phyloP scores from a whole-genome alignment of 2,329 filamentous ascomycete species.

The Colletotrichum costaricense region DNA sequence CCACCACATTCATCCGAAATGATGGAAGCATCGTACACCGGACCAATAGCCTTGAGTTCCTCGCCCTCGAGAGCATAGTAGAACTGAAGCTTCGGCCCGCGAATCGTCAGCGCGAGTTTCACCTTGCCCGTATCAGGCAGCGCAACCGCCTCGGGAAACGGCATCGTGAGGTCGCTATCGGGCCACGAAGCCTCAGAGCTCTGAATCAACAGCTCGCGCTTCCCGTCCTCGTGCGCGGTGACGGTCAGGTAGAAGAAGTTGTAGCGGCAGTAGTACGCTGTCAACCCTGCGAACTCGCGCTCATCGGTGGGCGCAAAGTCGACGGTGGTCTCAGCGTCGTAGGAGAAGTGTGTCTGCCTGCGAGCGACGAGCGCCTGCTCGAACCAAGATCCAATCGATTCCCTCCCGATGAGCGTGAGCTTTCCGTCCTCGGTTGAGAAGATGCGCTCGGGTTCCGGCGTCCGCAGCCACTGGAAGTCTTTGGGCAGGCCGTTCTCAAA shows the following conservation, averaged over 20 bases:
- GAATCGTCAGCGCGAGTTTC: conserved; percentile 60
- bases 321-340: conserved; percentile 67
- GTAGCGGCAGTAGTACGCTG: conserved; percentile 72
- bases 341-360: conserved; percentile 69
- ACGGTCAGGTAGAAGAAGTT: conserved; percentile 75
- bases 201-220: conserved; percentile 68
- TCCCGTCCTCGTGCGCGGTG: conserved; percentile 65
- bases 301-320: conserved; percentile 67
- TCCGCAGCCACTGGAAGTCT: conserved; percentile 69
- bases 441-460: conserved; percentile 65
- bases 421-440: conserved; percentile 52
- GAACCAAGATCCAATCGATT: conserved; percentile 68
- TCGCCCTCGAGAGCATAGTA: conserved; percentile 62
- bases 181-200: conserved; percentile 68
- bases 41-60: conserved; percentile 61
- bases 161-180: conserved; percentile 56
- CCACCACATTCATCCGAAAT: conserved; percentile 73
- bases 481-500: conserved; percentile 58
- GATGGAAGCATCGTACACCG: conserved; percentile 68
- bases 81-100: conserved; percentile 66
- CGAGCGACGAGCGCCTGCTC: conserved; percentile 67
- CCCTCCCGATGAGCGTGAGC: conserved; percentile 61
- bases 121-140: conserved; percentile 68
- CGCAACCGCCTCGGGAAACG: conserved; percentile 54
- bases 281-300: conserved; percentile 70